Conservation (phyloP, 192 early-diverging fungal genomes). For the Coemansia sp. region DNA sequence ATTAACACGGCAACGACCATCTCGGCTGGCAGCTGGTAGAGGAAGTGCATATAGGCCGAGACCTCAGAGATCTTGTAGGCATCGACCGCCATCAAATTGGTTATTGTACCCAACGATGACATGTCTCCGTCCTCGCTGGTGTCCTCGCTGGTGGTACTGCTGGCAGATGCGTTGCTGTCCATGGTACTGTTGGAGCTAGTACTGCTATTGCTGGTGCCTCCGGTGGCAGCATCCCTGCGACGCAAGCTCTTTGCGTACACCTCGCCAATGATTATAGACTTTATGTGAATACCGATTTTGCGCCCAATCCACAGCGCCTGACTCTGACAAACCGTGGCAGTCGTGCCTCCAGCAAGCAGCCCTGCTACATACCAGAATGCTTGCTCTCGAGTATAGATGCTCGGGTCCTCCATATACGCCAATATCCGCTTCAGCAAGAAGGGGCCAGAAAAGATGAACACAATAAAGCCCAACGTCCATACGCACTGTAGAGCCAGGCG, state of each 20-base stretch:
- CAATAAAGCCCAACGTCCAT: constrained; percentile 49
- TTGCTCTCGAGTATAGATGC: constrained; percentile 48
- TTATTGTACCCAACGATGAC: constrained; percentile 71
- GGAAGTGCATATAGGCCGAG: constrained; percentile 68
- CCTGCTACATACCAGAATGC: constrained; percentile 66
- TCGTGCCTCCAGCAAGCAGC: constrained; percentile 51
- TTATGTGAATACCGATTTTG: constrained; percentile 63
- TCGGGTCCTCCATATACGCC: constrained; percentile 59
- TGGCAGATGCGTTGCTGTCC: background rate
- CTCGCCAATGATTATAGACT: constrained; percentile 64
- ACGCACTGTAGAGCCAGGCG: constrained; percentile 51
- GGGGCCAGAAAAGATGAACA: constrained; percentile 57
- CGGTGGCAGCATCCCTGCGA: constrained; percentile 51
- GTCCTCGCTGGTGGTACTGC: background rate
- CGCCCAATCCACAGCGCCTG: constrained; percentile 72
- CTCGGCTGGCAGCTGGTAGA: constrained; percentile 77
- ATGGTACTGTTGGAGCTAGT: background rate
- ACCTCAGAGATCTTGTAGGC: constrained; percentile 62
- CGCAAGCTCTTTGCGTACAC: constrained; percentile 69
- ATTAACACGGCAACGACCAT: constrained; percentile 72
- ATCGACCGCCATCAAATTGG: constrained; percentile 67
- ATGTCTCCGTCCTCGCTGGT: constrained; percentile 26
- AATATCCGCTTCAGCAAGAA: constrained; percentile 60
- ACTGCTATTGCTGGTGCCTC: constrained; percentile 6
- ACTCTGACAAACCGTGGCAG: constrained; percentile 58